Base-by-base conservation (phyloP, 2,329 filamentous ascomycete species). In the Epichloe gansuensis region DNA sequence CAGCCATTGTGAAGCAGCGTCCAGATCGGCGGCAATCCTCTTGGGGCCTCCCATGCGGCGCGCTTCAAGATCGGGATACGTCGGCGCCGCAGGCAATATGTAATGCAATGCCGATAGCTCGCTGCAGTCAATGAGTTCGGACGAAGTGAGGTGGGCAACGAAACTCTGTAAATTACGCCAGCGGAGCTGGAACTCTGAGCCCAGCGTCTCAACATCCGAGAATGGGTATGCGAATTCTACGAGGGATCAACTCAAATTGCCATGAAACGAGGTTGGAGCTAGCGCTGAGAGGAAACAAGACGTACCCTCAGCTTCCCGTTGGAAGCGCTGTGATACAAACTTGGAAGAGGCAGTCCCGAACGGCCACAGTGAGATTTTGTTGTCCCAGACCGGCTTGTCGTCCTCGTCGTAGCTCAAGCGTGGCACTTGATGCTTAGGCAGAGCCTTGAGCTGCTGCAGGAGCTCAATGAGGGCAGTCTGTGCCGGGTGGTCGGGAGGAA, bases 111-210 rank as follows among this genome's bases (percentile, higher is more conserved):
- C 55, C 6, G 50, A 50, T n/a, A 38, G 45, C 31, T 15, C 37
- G 38, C 55, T 54, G 49, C 55, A 56, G 47, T 56, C 52, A 11
- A 56, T 46, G 23, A 56, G 44, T 5, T 54, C 49, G 13, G 38
- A 12, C 0, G 47, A 51, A 15, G 55, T 56, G 42, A 56, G 46
- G n/a, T 49, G 55, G 5, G 52, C 50, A 4, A 56, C 50, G 50
- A 56, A 56, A 39, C 46, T 41, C 23, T 56, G 55, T 4, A 56
- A 23, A 44, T 54, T 54, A 23, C 55, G 41, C 55, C 55, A 56
- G 34, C 55, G 46, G n/a, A 54, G 41, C 35, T 56, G 52, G 25
- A 21, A n/a, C 21, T 56, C 52, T 4, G 49, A 52, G 11, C 50
- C 52, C 4, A 48, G 39, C 4, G 37, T 48, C 34, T 56, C 55